phyloP scores from a whole-genome alignment of 202 grass and related monocot genomes.

The Dendrocalamus latiflorus region DNA sequence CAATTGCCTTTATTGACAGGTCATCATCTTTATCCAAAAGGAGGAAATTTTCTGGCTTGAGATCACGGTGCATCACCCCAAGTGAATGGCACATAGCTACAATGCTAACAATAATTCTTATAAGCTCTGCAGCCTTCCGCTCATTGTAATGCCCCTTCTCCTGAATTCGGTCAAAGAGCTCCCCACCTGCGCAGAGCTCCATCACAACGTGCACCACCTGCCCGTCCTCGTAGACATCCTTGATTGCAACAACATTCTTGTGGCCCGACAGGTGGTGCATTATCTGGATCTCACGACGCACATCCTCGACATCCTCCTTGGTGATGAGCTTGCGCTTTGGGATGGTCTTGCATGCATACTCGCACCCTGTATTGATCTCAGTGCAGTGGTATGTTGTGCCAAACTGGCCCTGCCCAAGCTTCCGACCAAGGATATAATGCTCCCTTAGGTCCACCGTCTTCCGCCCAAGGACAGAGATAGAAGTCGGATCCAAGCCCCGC shows the following conservation, averaged over 20 bases:
- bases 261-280: constrained; percentile 88
- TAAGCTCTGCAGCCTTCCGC: constrained; percentile 77
- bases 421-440: constrained; percentile 62
- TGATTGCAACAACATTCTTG: constrained; percentile 88
- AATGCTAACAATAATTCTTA: constrained; percentile 80
- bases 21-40: constrained; percentile 75
- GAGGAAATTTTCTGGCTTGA: constrained; percentile 95
- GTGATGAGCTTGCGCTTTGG: constrained; percentile 69
- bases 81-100: constrained; percentile 84
- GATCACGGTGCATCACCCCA: constrained; percentile 96
- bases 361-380: constrained; percentile 61
- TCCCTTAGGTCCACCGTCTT: constrained; percentile 56
- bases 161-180: constrained; percentile 86
- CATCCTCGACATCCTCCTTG: constrained; percentile 74
- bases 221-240: constrained; percentile 71
- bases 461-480: constrained; percentile 59
- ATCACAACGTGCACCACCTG: constrained; percentile 78
- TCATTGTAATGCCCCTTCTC: constrained; percentile 70
- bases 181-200: constrained; percentile 83
- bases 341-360: constrained; percentile 92
- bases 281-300: constrained; percentile 80
- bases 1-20: constrained; percentile 85
- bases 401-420: constrained; percentile 85
- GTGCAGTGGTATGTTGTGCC: constrained; percentile 81
- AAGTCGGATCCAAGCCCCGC: constrained; percentile 30